Evolutionary conservation across 129 eudicot genomes (phyloP), one percentile per base, ranked within the genome.

Genomic region (Heracleum sosnowskyi): DNA sequence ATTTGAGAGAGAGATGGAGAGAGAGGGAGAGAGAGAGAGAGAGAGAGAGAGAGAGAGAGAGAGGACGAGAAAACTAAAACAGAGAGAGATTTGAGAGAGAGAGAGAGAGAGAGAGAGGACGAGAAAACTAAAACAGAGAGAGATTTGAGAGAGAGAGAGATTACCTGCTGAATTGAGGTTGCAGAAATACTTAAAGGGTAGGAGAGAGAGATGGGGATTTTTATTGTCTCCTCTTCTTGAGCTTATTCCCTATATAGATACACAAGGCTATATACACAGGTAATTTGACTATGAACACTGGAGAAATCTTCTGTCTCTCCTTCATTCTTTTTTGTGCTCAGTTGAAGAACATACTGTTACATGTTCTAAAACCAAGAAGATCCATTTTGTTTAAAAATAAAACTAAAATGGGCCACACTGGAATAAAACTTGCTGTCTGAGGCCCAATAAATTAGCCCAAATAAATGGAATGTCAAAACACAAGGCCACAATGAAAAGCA

Each of bases 221-320:
- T 29, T 81, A 69, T 49, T 81, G 81, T 35, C 49, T 78, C 75
- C 63, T 77, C 76, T 31, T 80, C 78, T 76, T 69, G 36, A 84
- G 73, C 74, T 87, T 83, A 84, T 64, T 85, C 78, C 79, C 86
- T 31, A 82, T 82, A 79, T 89, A 82, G 70, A 79, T 36, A 72
- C 49, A 87, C 34, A 91, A 79, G 31, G 79, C 84, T 75, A 91
- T 84, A 80, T 91, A 91, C 64, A 91, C 41, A 0, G 92, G 95
- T 28, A 89, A 55, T 88, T 89, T 92, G 81, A 86, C 29, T 31
- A 92, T 45, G 62, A 86, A 77, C 44, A 82, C 37, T n/a, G 90
- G 55, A 31, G 90, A 74, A 62, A 35, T 29, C 80, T 84, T 79
- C 40, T 76, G 81, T 34, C 89, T 87, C 46, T 82, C 82, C 49